These are phyloP conservation scores for Macrocybe gigantea DNA, from an alignment of 768 basidiomycete species.

Conservation along the genomic window DNA sequence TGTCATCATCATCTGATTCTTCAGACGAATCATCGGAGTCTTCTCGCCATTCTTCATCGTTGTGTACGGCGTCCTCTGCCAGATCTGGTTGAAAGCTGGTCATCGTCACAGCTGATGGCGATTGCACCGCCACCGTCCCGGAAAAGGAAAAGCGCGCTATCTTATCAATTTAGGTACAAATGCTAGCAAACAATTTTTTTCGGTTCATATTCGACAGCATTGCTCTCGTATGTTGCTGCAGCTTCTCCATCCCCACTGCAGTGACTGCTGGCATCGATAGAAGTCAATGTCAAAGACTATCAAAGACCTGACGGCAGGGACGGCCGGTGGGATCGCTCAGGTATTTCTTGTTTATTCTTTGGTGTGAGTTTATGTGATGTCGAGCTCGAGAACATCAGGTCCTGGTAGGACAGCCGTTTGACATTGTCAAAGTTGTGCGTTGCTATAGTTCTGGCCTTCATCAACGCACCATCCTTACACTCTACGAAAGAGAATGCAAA, in stretches of 20 bases:
- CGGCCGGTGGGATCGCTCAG: slow-evolving; percentile 88
- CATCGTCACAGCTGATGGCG: no score
- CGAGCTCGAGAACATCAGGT: slow-evolving; percentile 40
- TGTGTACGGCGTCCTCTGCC: no score
- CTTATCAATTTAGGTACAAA: no score
- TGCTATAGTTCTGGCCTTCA: slow-evolving; percentile 1
- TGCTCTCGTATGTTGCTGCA: not conserved
- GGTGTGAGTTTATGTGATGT: slow-evolving; percentile 6
- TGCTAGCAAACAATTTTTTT: no score
- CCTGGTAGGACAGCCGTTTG: slow-evolving; percentile 90
- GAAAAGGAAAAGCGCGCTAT: no score
- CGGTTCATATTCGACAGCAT: no score
- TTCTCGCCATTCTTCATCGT: slow-evolving; percentile 19
- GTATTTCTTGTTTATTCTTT: slow-evolving; percentile 24
- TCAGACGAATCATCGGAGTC: slow-evolving; percentile 43
- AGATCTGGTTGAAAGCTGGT: no score
- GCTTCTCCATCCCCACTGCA: slow-evolving; percentile 1
- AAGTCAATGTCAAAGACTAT: slow-evolving; percentile 54
- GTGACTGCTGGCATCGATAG: no score
- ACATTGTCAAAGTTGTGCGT: slow-evolving; percentile 94
- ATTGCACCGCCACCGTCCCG: no score
- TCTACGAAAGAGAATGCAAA: slow-evolving; percentile 80
- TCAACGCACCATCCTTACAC: slow-evolving; percentile 1
- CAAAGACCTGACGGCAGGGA: slow-evolving; percentile 87
- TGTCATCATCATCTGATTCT: slow-evolving; percentile 56